Evolutionary conservation across 1,284 basidiomycete species (phyloP).

Genomic region (Malassezia obtusa): DNA sequence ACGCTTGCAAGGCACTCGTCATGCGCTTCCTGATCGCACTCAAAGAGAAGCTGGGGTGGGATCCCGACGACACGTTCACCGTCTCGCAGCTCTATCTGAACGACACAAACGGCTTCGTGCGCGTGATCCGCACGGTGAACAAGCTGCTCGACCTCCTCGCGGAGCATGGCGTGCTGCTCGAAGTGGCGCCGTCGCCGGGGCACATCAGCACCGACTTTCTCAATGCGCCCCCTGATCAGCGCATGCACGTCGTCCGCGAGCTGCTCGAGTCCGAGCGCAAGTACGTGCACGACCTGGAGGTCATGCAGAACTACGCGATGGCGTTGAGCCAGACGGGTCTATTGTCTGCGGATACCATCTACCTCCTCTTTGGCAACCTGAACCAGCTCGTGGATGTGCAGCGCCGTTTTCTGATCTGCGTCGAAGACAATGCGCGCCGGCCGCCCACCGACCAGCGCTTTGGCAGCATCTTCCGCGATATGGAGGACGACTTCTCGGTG

Average conservation of each 20-base stretch:
- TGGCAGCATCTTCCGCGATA: constrained; percentile 53
- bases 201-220: constrained; percentile 22
- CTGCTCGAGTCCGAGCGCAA: constrained; percentile 90
- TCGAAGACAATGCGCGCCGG: constrained; percentile 56
- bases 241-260: constrained; percentile 71
- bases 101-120: constrained; percentile 82
- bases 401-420: constrained; percentile 84
- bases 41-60: constrained; percentile 52
- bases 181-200: constrained; percentile 38
- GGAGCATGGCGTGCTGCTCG: constrained; percentile 58
- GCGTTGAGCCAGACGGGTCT: constrained; percentile 66
- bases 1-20: constrained; percentile 58
- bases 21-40: constrained; percentile 55
- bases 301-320: constrained; percentile 57
- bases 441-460: constrained; percentile 57
- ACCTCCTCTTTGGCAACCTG: constrained; percentile 87
- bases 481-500: constrained; percentile 61
- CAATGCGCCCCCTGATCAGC: constrained; percentile 52
- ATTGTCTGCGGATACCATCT: constrained; percentile 86
- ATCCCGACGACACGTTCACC: constrained; percentile 52
- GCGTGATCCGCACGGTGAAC: constrained; percentile 86
- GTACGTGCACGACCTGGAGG: constrained; percentile 94
- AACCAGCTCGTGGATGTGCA: constrained; percentile 95
- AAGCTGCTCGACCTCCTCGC: constrained; percentile 74
- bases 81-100: constrained; percentile 70